phyloP scores from a whole-genome alignment of 2,329 filamentous ascomycete species.

The Curvularia eragrostidis region DNA sequence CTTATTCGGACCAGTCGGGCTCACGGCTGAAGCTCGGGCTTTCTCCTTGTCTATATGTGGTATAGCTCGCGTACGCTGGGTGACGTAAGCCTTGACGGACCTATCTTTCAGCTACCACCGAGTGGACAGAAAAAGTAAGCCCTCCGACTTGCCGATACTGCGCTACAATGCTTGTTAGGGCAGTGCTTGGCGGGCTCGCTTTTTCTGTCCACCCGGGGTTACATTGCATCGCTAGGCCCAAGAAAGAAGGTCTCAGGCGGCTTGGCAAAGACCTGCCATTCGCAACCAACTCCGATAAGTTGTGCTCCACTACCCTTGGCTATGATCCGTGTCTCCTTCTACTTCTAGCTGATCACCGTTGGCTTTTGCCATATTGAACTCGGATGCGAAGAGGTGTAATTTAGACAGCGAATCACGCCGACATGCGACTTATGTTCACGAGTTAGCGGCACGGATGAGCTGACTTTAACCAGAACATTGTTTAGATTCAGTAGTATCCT shows the following conservation, averaged over 20 bases:
- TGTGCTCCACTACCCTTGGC: background rate
- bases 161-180: no score
- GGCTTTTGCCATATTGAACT: background rate
- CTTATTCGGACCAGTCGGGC: no score
- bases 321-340: background rate
- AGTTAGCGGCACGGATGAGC: background rate
- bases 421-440: background rate
- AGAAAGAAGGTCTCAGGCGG: background rate
- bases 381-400: background rate
- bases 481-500: background rate
- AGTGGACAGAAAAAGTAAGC: no score
- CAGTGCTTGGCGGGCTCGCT: no score
- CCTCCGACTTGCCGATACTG: no score
- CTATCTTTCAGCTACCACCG: no score
- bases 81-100: no score
- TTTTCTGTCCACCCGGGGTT: no score
- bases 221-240: background rate
- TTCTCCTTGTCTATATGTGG: no score
- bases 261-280: slow-evolving; percentile 6
- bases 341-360: slow-evolving; percentile 1
- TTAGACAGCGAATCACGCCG: background rate
- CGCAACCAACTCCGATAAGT: slow-evolving; percentile 3
- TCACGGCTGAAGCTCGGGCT: no score
- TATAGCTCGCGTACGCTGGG: no score
- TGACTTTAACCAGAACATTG: background rate